phyloP scores from a whole-genome alignment of 2,329 filamentous ascomycete genomes.

The Xylariaceae sp. region DNA sequence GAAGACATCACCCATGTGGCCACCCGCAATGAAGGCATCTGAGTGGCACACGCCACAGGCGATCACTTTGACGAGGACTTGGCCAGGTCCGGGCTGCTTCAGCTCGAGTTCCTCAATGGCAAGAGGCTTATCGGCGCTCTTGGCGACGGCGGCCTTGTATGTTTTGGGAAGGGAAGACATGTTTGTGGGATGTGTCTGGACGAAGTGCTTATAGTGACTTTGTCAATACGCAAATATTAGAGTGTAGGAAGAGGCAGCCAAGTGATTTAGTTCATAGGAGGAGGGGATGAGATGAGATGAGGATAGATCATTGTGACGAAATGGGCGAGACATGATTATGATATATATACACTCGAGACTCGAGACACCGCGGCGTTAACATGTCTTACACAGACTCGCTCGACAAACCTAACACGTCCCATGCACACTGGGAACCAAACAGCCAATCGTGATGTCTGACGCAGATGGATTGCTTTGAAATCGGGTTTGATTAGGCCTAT shows the following conservation, averaged over 20 bases:
- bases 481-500: too few species aligned
- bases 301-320: background rate
- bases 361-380: background rate
- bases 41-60: slow-evolving; percentile 71
- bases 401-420: too few species aligned
- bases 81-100: slow-evolving; percentile 48
- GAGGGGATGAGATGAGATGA: slow-evolving; percentile 1
- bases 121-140: slow-evolving; percentile 48
- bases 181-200: too few species aligned
- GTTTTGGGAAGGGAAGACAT: slow-evolving; percentile 51
- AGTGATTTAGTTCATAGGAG: background rate
- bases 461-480: too few species aligned
- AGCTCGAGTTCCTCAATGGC: slow-evolving; percentile 58
- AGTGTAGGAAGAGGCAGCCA: background rate
- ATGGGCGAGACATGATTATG: background rate
- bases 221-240: background rate
- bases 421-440: background rate
- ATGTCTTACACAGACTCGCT: background rate
- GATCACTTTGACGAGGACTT: slow-evolving; percentile 67
- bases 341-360: slow-evolving; percentile 3
- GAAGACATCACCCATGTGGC: slow-evolving; percentile 51
- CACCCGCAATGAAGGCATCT: slow-evolving; percentile 47
- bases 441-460: background rate
- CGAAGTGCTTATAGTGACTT: slow-evolving; percentile 25
- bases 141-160: slow-evolving; percentile 63